Evolutionary conservation across 1,139 yeast species (phyloP), one percentile per base, ranked within the genome.

Genomic region (Wickerhamiella pararugosa): DNA sequence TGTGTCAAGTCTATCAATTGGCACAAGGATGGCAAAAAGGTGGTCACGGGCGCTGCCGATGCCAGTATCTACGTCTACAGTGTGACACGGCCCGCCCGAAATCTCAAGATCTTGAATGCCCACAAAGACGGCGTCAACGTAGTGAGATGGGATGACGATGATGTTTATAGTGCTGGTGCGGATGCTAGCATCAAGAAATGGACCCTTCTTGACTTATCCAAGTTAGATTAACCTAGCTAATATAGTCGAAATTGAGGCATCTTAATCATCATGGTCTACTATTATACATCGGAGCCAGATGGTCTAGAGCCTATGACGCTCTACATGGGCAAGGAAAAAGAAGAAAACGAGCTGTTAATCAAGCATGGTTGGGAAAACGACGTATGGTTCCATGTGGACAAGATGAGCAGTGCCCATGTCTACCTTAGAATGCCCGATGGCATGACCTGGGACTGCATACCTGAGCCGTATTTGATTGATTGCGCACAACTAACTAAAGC

Each of bases 71-170:
- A 76, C 48, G 65, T 90, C 10, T 90, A 86, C 61, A 80, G 92
- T 7, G 86, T 82, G 25, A 73, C 69, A 31, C 74, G 70, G 52
- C 94, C 97, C 5, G 72, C 79, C 45, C 81, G 76, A 64, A 86
- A 78, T 48, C 64, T 81, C 51, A 84, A 83, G 62, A 62, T 63
- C 38, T 65, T 79, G 48, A 79, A 81, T 54, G 90, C 95, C 0
- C 99, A 90, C 59, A 86, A 82, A 57, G 87, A 76, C 43, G 97
- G 96, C 44, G 84, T 83, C 38, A 72, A 75, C 38, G 74, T 74
- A 31, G 81, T 84, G 10, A 69, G 64, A 39, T 92, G 97, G 97
- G 62, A 58, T 11, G 66, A 61, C 6, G 57, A 61, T 34, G 62
- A 65, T 15, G 59, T 87, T 39, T 73, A 75, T 5, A 75, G 80